phyloP scores from a whole-genome alignment of 1,139 yeast genomes.

The Arxiozyma heterogenica region DNA sequence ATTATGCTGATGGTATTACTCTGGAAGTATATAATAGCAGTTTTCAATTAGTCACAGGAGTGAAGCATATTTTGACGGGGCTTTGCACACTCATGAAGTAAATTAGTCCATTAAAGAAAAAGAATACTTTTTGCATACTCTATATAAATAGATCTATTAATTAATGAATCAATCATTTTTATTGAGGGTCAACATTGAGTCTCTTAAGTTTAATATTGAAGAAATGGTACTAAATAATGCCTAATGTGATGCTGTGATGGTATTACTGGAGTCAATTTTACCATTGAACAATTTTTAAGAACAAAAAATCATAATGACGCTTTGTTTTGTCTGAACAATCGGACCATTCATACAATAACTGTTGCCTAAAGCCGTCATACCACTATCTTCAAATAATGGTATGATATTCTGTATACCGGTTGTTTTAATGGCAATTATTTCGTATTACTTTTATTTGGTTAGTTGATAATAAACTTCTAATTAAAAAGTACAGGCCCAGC shows the following conservation, averaged over 20 bases:
- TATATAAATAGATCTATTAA: neutral
- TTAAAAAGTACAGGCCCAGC: too few relatives aligned
- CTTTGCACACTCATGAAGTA: neutral
- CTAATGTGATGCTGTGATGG: neutral
- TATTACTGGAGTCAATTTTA: constrained; percentile 1
- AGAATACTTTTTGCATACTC: neutral
- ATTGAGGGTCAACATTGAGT: neutral
- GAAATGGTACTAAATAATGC: neutral
- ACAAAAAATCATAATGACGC: neutral
- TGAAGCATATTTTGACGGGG: neutral
- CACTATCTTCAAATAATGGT: too few relatives aligned
- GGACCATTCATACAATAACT: too few relatives aligned
- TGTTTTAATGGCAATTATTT: too few relatives aligned
- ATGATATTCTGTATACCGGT: too few relatives aligned
- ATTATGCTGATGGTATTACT: neutral
- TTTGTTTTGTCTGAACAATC: neutral
- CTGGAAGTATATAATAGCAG: neutral
- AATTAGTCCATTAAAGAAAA: neutral
- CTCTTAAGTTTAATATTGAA: neutral
- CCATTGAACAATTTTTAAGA: neutral
- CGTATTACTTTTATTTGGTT: too few relatives aligned
- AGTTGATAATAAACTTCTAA: too few relatives aligned
- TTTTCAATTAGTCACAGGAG: neutral
- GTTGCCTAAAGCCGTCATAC: too few relatives aligned
- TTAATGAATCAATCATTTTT: neutral